These are phyloP conservation scores for Escallonia rubra DNA, from an alignment of 129 eudicot genomes.

Conservation along the genomic window DNA sequence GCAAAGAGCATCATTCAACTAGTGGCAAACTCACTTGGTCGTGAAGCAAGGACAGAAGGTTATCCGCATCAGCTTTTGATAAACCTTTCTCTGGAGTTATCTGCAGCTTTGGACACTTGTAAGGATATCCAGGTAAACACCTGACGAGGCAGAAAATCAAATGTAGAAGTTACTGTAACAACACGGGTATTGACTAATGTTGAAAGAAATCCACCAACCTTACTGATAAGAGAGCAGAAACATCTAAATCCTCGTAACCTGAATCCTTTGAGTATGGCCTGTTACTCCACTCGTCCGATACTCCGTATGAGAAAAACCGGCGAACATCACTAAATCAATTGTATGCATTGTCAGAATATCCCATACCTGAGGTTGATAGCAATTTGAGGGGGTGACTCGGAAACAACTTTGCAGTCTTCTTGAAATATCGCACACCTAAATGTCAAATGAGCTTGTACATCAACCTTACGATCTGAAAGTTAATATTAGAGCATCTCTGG, in stretches of 20 bases:
- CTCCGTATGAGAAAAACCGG: slow-evolving; percentile 19
- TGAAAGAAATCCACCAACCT: slow-evolving; percentile 38
- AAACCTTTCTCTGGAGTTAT: slow-evolving; percentile 74
- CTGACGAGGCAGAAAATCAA: slow-evolving; percentile 32
- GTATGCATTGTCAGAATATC: slow-evolving; percentile 4
- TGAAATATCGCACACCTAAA: slow-evolving; percentile 92
- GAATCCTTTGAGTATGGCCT: slow-evolving; percentile 96
- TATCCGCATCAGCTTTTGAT: slow-evolving; percentile 68
- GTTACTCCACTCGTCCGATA: slow-evolving; percentile 16
- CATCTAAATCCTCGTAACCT: slow-evolving; percentile 75
- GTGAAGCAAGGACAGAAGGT: slow-evolving; percentile 69
- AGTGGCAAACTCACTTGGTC: slow-evolving; percentile 60
- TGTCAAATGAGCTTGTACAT: slow-evolving; percentile 9
- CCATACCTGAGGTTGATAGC: slow-evolving; percentile 76
- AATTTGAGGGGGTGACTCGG: slow-evolving; percentile 76
- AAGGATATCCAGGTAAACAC: slow-evolving; percentile 87
- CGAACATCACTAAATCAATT: neutral
- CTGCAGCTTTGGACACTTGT: slow-evolving; percentile 82
- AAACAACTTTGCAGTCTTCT: slow-evolving; percentile 75
- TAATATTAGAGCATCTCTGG: neutral
- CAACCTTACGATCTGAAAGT: neutral
- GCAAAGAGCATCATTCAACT: neutral
- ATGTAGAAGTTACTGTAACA: too few relatives aligned
- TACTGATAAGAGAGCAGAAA: slow-evolving; percentile 78
- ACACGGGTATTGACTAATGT: too few relatives aligned